Conservation (phyloP, 805 yeast species). For the Yarrowia alimentaria region DNA sequence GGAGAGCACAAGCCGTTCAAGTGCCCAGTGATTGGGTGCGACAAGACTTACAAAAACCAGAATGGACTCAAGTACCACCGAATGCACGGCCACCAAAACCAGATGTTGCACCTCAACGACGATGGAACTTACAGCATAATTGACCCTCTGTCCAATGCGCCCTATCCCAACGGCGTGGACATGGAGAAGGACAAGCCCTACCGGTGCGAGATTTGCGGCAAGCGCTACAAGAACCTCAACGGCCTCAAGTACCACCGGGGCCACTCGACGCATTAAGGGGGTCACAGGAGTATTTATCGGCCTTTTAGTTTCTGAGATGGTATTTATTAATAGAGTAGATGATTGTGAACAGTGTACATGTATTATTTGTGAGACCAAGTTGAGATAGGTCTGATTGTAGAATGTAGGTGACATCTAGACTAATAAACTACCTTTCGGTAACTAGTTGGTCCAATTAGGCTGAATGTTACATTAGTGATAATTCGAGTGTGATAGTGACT, state of each 20-base stretch:
- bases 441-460: no score
- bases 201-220: slow-evolving; percentile 97
- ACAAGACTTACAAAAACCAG: slow-evolving; percentile 94
- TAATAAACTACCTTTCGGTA: no score
- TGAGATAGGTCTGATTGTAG: no score
- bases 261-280: slow-evolving; percentile 84
- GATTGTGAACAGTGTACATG: no score
- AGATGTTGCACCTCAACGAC: slow-evolving; percentile 80
- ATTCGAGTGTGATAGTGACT: no score
- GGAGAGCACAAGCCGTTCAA: slow-evolving; percentile 93
- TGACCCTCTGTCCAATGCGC: slow-evolving; percentile 78
- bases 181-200: slow-evolving; percentile 98
- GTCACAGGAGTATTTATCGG: slow-evolving; percentile 19
- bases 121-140: slow-evolving; percentile 92
- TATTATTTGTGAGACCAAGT: no score
- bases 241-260: slow-evolving; percentile 97
- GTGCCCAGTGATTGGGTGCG: slow-evolving; percentile 98
- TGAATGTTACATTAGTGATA: no score
- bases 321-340: slow-evolving; percentile 28
- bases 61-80: slow-evolving; percentile 96
- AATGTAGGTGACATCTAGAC: no score
- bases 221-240: slow-evolving; percentile 90
- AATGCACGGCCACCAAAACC: slow-evolving; percentile 95
- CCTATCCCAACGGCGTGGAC: slow-evolving; percentile 82
- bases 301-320: slow-evolving; percentile 25